Evolutionary conservation across 2,329 filamentous ascomycete species (phyloP).

Genomic region (Aspergillaceae sp.): DNA sequence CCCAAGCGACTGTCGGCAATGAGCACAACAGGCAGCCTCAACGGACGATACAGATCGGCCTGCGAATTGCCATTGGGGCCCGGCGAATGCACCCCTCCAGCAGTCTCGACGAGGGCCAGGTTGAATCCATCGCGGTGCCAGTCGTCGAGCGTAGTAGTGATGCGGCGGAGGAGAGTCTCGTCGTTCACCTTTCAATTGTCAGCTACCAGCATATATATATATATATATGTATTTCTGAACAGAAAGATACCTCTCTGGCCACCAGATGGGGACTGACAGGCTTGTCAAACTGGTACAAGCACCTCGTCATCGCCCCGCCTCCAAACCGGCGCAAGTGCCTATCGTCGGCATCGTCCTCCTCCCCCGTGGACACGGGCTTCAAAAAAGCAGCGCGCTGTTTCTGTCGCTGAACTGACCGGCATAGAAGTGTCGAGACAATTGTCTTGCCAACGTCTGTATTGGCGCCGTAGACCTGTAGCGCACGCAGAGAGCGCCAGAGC

Average conservation of each 20-base stretch:
- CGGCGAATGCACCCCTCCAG: constrained; percentile 73
- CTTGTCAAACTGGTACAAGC: constrained; percentile 62
- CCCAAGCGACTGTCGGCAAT: constrained; percentile 68
- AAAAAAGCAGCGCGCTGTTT: constrained; percentile 54
- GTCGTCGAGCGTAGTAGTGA: constrained; percentile 37
- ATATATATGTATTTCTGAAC: no score
- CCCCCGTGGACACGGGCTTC: constrained; percentile 75
- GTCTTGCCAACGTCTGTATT: constrained; percentile 85
- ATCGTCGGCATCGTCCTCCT: constrained; percentile 56
- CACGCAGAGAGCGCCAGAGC: constrained; percentile 59
- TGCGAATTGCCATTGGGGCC: constrained; percentile 67
- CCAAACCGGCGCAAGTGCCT: constrained; percentile 59
- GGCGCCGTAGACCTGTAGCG: constrained; percentile 70
- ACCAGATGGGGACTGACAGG: constrained; percentile 73
- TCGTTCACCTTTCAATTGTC: background rate
- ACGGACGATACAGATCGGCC: constrained; percentile 65
- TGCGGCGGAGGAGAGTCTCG: constrained; percentile 41
- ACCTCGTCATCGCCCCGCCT: constrained; percentile 48
- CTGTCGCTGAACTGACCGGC: constrained; percentile 48
- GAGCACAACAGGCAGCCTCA: constrained; percentile 65
- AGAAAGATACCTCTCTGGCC: constrained; percentile 39
- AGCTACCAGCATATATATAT: background rate
- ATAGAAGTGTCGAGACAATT: constrained; percentile 64
- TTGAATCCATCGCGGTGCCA: constrained; percentile 34
- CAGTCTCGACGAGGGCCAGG: constrained; percentile 70